Evolutionary conservation across 2,329 filamentous ascomycete genomes (phyloP).

Genomic region (Cytospora chrysosperma): DNA sequence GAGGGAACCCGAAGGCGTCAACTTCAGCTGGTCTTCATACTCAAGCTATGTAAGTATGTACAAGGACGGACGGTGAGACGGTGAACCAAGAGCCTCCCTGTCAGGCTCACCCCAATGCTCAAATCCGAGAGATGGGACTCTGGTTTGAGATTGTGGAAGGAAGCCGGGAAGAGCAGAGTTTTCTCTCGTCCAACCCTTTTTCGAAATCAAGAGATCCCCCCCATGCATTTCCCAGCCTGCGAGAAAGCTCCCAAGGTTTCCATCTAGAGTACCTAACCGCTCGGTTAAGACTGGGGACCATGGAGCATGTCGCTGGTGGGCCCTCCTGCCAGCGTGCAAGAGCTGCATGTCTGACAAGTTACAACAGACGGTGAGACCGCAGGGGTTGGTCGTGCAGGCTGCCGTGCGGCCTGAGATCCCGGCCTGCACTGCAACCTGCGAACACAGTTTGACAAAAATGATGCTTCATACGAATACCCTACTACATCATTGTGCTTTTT

Average conservation of each 20-base stretch:
- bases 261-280: conserved; percentile 8
- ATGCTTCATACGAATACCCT: too few species aligned
- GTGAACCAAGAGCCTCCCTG: conserved; percentile 7
- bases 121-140: conserved; percentile 16
- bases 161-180: conserved; percentile 22
- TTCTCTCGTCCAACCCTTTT: conserved; percentile 16
- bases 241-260: conserved; percentile 19
- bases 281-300: conserved; percentile 21
- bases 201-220: background rate
- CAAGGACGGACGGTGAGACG: conserved; percentile 4
- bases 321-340: conserved; percentile 18
- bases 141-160: conserved; percentile 15
- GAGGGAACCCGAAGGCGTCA: background rate
- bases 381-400: conserved; percentile 15
- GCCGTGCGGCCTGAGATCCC: conserved; percentile 14
- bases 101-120: conserved; percentile 2
- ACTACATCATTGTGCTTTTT: background rate
- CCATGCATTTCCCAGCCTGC: background rate
- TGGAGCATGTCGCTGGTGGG: conserved; percentile 10
- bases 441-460: background rate
- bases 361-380: conserved; percentile 22
- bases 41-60: too few species aligned
- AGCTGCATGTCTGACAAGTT: conserved; percentile 18
- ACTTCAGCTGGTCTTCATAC: background rate
- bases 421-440: conserved; percentile 4